These are phyloP conservation scores for Gonium pectorale DNA, from an alignment of 139 green algal species.

Conservation along the genomic window DNA sequence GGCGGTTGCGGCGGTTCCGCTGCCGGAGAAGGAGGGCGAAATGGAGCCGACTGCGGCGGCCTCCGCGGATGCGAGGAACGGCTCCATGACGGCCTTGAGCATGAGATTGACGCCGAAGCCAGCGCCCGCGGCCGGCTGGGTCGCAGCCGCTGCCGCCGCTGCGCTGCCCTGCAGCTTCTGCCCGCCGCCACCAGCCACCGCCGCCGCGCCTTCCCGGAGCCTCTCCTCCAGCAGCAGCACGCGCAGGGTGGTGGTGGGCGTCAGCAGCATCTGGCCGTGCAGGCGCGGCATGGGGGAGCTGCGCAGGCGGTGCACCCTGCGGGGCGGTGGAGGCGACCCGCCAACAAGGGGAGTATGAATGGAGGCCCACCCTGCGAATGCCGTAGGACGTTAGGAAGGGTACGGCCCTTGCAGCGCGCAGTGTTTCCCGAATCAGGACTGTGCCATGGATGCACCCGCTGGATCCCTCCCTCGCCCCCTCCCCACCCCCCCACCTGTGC, in stretches of 20 bases:
- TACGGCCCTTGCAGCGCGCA: no score
- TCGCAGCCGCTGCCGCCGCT: not conserved
- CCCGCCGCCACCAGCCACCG: no score
- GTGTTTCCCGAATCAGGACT: no score
- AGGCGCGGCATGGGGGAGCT: conserved; percentile 47
- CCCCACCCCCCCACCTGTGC: conserved; percentile 4
- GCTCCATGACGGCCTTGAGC: not conserved
- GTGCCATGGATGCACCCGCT: not conserved
- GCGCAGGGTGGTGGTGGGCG: conserved; percentile 45
- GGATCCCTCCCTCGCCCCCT: not conserved
- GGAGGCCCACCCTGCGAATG: no score
- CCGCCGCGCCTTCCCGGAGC: not conserved
- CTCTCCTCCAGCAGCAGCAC: conserved; percentile 49
- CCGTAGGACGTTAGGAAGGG: no score
- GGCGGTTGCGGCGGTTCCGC: no score
- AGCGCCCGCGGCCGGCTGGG: not conserved
- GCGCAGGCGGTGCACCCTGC: conserved; percentile 40
- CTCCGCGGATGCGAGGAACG: not conserved
- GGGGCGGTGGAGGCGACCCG: no score
- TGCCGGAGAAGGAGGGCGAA: no score
- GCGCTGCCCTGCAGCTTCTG: not conserved
- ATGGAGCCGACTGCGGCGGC: no score
- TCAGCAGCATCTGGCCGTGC: conserved; percentile 44
- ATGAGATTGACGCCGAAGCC: not conserved
- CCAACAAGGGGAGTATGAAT: no score